phyloP scores from a whole-genome alignment of 2,329 filamentous ascomycete genomes.

The Aureobasidium subglaciale region DNA sequence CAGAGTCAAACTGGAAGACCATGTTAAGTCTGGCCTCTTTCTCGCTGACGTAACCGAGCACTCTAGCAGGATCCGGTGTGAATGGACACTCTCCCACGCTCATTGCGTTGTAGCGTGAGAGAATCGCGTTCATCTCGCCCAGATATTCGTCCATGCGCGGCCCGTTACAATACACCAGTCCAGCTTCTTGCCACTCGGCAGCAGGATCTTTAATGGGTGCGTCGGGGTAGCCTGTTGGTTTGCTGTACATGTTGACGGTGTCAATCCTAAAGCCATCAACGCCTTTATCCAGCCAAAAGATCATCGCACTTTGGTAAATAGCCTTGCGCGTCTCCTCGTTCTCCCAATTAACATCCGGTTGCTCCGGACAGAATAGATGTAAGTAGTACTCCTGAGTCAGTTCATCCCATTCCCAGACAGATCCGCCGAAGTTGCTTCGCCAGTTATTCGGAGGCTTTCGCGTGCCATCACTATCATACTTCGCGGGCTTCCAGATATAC shows the following conservation, averaged over 20 bases:
- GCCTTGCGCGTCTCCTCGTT: conserved; percentile 60
- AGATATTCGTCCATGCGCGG: conserved; percentile 43
- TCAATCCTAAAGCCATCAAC: conserved; percentile 42
- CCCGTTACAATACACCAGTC: conserved; percentile 23
- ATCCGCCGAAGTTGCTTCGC: conserved; percentile 52
- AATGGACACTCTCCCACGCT: conserved; percentile 48
- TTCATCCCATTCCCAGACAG: conserved; percentile 65
- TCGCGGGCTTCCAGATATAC: conserved; percentile 49
- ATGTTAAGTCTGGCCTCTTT: conserved; percentile 55
- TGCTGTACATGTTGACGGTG: conserved; percentile 25
- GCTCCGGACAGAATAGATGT: conserved; percentile 66
- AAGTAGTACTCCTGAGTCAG: conserved; percentile 67
- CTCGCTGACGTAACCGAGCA: conserved; percentile 48
- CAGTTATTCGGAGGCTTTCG: conserved; percentile 70
- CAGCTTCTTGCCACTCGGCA: conserved; percentile 18
- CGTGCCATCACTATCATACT: conserved; percentile 43
- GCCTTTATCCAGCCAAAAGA: conserved; percentile 68
- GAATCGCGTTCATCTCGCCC: conserved; percentile 38
- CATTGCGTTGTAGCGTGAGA: conserved; percentile 44
- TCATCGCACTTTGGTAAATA: conserved; percentile 53
- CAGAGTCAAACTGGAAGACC: conserved; percentile 65
- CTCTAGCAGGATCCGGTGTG: conserved; percentile 42
- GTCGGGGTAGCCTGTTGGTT: conserved; percentile 21
- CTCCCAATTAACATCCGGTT: conserved; percentile 82
- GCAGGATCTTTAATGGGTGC: conserved; percentile 20